Evolutionary conservation across 2,329 filamentous ascomycete genomes (phyloP).

Genomic region (Pestalotiopsis sp.): DNA sequence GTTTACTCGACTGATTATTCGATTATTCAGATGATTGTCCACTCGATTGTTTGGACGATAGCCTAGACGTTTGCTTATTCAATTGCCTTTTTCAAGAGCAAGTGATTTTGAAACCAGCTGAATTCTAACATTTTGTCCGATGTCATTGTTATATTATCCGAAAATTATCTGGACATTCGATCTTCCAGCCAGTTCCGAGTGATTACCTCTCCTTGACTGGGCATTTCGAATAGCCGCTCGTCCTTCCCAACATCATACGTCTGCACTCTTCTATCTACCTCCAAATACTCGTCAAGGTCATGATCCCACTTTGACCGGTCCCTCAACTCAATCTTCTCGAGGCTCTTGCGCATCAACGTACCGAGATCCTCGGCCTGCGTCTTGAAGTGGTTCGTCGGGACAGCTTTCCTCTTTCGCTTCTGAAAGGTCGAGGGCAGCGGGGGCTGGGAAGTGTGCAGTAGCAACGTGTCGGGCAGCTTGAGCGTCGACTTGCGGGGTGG

Average conservation of each 20-base stretch:
- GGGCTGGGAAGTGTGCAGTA: slow-evolving; percentile 46
- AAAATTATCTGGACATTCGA: slow-evolving; percentile 53
- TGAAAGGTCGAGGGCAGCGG: slow-evolving; percentile 16
- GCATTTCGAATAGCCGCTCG: slow-evolving; percentile 18
- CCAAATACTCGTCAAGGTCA: slow-evolving; percentile 34
- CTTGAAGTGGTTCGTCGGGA: slow-evolving; percentile 44
- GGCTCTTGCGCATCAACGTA: slow-evolving; percentile 49
- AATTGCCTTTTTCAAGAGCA: no score
- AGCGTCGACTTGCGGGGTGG: slow-evolving; percentile 50
- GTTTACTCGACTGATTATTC: no score
- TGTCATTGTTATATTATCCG: no score
- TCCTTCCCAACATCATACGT: slow-evolving; percentile 38
- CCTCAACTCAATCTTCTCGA: slow-evolving; percentile 48
- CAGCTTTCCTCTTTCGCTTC: slow-evolving; percentile 20
- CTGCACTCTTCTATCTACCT: slow-evolving; percentile 41
- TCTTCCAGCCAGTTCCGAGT: slow-evolving; percentile 27
- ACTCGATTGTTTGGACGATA: no score
- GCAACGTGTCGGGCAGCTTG: slow-evolving; percentile 50
- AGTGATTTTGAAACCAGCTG: no score
- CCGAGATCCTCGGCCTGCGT: slow-evolving; percentile 51
- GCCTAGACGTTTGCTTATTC: no score
- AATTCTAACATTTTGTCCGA: no score
- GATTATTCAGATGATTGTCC: no score
- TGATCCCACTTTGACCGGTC: slow-evolving; percentile 45
- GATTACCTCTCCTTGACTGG: slow-evolving; percentile 17